Evolutionary conservation across 805 yeast species (phyloP).

Genomic region (Alloascoidea africana): DNA sequence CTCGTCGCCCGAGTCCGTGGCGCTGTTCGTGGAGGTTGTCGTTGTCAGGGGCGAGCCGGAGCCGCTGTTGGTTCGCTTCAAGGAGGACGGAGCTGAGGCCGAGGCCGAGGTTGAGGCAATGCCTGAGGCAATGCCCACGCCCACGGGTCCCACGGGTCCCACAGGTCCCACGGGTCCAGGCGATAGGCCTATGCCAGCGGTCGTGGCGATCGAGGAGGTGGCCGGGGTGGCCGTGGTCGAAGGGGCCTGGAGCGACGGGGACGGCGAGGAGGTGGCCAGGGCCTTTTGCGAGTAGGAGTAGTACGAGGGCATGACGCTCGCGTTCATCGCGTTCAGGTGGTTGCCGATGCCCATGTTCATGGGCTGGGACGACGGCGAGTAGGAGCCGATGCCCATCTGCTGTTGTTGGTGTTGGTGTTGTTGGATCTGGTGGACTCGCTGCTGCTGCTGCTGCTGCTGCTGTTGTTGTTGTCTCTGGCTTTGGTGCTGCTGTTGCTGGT

Average conservation of each 20-base stretch:
- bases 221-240: too few species aligned
- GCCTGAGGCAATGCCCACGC: not conserved
- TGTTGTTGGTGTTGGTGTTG: constrained; percentile 4
- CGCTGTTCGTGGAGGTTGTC: not conserved
- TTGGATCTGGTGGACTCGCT: constrained; percentile 7
- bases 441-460: constrained; percentile 17
- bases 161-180: not conserved
- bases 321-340: not conserved
- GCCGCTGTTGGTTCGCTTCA: not conserved
- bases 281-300: not conserved
- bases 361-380: constrained; percentile 1
- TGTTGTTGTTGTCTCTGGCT: constrained; percentile 13
- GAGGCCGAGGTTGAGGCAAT: too few species aligned
- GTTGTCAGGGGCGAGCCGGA: too few species aligned
- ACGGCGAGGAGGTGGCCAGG: constrained; percentile 6
- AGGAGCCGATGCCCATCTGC: constrained; percentile 1
- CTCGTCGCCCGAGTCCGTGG: not conserved
- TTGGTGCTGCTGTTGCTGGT: constrained; percentile 13
- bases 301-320: not conserved
- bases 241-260: constrained; percentile 2
- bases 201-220: too few species aligned
- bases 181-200: too few species aligned
- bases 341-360: too few species aligned
- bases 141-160: not conserved
- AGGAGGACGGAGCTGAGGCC: not conserved